Base-by-base conservation (phyloP, 495 filamentous ascomycete genomes). In the Daldinia bambusicola region DNA sequence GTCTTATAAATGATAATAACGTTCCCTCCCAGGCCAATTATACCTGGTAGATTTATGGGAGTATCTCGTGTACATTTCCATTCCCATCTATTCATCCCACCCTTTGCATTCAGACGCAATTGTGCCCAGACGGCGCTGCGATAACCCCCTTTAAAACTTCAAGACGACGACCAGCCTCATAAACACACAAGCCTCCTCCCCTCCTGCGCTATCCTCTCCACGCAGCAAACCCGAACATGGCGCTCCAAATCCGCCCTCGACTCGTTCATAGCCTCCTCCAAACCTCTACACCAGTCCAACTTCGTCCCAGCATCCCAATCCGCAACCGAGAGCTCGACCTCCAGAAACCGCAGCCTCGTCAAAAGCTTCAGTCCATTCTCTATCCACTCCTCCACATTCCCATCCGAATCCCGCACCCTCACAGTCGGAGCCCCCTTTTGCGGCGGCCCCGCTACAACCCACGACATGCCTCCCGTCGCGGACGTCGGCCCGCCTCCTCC, bases 251-350 rank as follows among this genome's bases (percentile, higher is more conserved):
- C 45, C 14, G 51, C 10, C 37, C 32, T 69, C 20, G 41, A 32
- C 45, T 73, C 70, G 51, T 73, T 73, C 14, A 73, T 30, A 26
- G 55, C 53, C 26, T 69, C 61, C 58, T 73, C 70, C 26, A 73
- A 53, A 38, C 58, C 53, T 13, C 32, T 51, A 40, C 70, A 73
- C 70, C 70, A 73, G 0, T 69, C 70, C 14, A 73, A 9, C 52
- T 73, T 73, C 7, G 32, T 32, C 22, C 20, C 34, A 18, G 57
- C 66, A 30, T 73, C 70, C 70, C 70, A 73, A 43, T 73, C 70
- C 4, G 70, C 67, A 9, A 70, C 71, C 0, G 60, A 57, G 0
- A 78, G 69, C 64, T 78, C 76, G 51, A 78, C 57, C 64, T 78
- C 76, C 14, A 78, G 50, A 36, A 30, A 62, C 45, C 69, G 57